phyloP scores from a whole-genome alignment of 352 stramenopile species.

The Pythium sp. region DNA sequence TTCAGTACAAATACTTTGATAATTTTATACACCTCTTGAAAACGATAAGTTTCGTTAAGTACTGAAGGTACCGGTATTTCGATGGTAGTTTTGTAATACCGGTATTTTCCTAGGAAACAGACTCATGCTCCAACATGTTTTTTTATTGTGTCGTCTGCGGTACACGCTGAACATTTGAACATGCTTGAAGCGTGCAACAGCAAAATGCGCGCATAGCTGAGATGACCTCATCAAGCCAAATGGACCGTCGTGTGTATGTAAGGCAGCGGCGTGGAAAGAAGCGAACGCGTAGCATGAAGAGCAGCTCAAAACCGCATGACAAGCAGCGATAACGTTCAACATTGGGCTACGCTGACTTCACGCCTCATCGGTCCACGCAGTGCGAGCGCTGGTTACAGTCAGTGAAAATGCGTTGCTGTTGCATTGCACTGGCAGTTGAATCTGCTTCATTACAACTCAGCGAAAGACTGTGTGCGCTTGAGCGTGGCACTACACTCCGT shows the following conservation, averaged over 20 bases:
- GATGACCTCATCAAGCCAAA: not conserved
- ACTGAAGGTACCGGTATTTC: not conserved
- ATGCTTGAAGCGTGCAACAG: not conserved
- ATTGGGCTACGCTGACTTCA: not conserved
- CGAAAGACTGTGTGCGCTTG: not conserved
- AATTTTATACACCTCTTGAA: not conserved
- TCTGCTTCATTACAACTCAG: not conserved
- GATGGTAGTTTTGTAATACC: not conserved
- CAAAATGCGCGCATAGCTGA: not conserved
- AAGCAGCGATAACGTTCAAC: not conserved
- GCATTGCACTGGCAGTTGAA: not conserved
- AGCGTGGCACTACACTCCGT: not conserved
- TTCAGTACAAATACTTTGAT: not conserved
- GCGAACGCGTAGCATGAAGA: not conserved
- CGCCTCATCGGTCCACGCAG: not conserved
- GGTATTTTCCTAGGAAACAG: not conserved
- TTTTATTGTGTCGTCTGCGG: not conserved
- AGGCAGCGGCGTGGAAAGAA: not conserved
- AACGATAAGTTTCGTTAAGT: not conserved
- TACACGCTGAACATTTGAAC: not conserved
- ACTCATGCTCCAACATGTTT: not conserved
- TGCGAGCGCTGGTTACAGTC: not conserved
- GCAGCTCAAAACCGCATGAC: not conserved
- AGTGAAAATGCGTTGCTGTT: not conserved
- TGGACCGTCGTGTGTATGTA: not conserved